Conservation (phyloP, 1,139 yeast genomes). For the Zygotorulaspora mrakii region DNA sequence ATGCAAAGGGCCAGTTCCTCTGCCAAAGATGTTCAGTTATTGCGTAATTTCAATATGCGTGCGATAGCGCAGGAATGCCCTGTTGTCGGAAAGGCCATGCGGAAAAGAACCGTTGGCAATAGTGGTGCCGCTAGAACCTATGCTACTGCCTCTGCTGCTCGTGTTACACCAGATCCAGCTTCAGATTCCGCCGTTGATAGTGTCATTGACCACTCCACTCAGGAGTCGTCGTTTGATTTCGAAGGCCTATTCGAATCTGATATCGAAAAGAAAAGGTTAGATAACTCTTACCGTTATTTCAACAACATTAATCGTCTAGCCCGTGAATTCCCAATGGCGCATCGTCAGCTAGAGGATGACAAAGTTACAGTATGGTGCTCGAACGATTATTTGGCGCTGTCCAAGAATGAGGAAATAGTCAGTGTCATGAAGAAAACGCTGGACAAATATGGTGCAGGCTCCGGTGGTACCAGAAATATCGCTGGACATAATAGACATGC, state of each 20-base stretch:
- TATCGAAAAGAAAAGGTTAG: slow-evolving; percentile 68
- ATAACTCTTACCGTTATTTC: slow-evolving; percentile 91
- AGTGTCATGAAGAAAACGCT: slow-evolving; percentile 74
- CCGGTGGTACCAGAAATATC: slow-evolving; percentile 98
- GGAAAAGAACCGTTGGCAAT: slow-evolving; percentile 31
- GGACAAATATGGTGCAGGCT: slow-evolving; percentile 93
- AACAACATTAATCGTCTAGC: slow-evolving; percentile 96
- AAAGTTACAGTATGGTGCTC: slow-evolving; percentile 99
- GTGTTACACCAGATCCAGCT: slow-evolving; percentile 40
- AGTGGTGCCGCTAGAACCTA: slow-evolving; percentile 24
- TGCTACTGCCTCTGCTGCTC: slow-evolving; percentile 28
- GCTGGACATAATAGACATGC: slow-evolving; percentile 96
- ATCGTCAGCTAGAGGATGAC: slow-evolving; percentile 66
- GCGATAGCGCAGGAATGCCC: slow-evolving; percentile 77
- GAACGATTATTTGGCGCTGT: slow-evolving; percentile 95
- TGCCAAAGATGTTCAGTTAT: slow-evolving; percentile 52
- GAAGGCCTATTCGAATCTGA: slow-evolving; percentile 60
- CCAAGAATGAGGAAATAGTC: slow-evolving; percentile 69
- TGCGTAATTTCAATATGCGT: slow-evolving; percentile 49
- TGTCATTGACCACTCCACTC: slow-evolving; percentile 36
- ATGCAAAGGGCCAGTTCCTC: slow-evolving; percentile 62
- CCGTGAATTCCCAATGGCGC: slow-evolving; percentile 88
- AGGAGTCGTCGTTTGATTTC: slow-evolving; percentile 58
- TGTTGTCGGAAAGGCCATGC: slow-evolving; percentile 76
- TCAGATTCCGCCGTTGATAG: slow-evolving; percentile 34